Conservation (phyloP, 225 moss, liverwort and hornwort genomes). For the Pseudisothecium myosuroides region DNA sequence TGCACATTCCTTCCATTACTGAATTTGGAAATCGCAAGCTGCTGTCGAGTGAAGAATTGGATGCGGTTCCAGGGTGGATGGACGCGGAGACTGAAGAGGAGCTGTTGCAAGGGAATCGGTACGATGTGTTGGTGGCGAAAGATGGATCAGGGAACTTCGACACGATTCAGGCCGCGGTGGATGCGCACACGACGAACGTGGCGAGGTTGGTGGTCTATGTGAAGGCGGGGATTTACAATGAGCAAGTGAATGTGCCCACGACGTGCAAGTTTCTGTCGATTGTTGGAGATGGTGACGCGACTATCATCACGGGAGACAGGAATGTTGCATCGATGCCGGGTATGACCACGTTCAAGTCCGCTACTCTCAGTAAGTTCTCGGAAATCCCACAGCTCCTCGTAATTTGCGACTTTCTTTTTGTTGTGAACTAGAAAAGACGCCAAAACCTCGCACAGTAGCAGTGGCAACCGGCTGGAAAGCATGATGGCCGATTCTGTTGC, state of each 20-base stretch:
- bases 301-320: conserved; percentile 46
- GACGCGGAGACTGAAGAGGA: not conserved
- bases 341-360: conserved; percentile 47
- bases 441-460: not conserved
- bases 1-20: not conserved
- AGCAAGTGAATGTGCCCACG: conserved; percentile 31
- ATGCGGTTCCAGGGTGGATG: not conserved
- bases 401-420: too few species aligned
- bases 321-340: conserved; percentile 20
- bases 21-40: not conserved
- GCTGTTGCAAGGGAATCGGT: not conserved
- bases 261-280: conserved; percentile 32
- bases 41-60: not conserved
- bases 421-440: not conserved
- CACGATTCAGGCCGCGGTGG: conserved; percentile 47
- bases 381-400: too few species aligned
- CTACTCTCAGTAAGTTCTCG: conserved; percentile 48
- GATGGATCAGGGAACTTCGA: conserved; percentile 31
- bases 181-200: conserved; percentile 12
- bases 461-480: not conserved
- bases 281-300: conserved; percentile 49
- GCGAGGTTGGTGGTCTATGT: conserved; percentile 33
- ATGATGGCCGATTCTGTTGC: too few species aligned
- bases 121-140: conserved; percentile 25
- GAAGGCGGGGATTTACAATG: conserved; percentile 48